phyloP scores from a whole-genome alignment of 805 yeast species.

The Wickerhamomyces chaumierensis region DNA sequence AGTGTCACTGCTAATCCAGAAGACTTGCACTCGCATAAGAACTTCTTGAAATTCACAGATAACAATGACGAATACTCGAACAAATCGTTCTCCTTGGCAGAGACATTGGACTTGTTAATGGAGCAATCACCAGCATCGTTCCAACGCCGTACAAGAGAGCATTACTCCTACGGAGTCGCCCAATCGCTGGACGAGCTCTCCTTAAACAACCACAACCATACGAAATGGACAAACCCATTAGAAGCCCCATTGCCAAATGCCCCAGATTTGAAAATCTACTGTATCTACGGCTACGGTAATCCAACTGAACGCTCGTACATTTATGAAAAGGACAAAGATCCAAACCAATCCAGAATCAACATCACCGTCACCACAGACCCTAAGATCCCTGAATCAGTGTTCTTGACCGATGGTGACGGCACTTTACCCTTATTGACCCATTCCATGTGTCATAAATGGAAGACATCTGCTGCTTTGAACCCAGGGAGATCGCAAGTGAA shows the following conservation, averaged over 20 bases:
- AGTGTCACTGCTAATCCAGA: conserved; percentile 18
- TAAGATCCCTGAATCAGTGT: conserved; percentile 49
- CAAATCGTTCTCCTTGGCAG: conserved; percentile 50
- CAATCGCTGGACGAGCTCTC: conserved; percentile 43
- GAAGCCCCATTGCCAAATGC: conserved; percentile 90
- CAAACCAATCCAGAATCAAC: conserved; percentile 40
- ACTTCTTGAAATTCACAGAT: conserved; percentile 56
- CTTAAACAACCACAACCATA: conserved; percentile 56
- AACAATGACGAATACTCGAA: conserved; percentile 30
- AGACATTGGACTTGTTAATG: conserved; percentile 55
- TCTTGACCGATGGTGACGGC: conserved; percentile 90
- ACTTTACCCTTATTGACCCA: conserved; percentile 85
- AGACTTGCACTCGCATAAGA: conserved; percentile 41
- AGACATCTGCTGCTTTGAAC: conserved; percentile 56
- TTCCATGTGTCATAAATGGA: conserved; percentile 87
- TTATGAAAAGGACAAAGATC: conserved; percentile 59
- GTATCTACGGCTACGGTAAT: conserved; percentile 94
- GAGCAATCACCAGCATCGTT: conserved; percentile 73
- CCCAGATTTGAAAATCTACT: conserved; percentile 79
- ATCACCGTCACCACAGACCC: conserved; percentile 57
- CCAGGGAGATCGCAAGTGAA: conserved; percentile 70
- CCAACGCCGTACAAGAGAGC: conserved; percentile 45
- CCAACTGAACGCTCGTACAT: conserved; percentile 91
- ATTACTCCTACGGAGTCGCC: conserved; percentile 76
- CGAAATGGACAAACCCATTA: conserved; percentile 89